phyloP scores from a whole-genome alignment of 208 protist genomes.

The Acanthamoeba healyi region DNA sequence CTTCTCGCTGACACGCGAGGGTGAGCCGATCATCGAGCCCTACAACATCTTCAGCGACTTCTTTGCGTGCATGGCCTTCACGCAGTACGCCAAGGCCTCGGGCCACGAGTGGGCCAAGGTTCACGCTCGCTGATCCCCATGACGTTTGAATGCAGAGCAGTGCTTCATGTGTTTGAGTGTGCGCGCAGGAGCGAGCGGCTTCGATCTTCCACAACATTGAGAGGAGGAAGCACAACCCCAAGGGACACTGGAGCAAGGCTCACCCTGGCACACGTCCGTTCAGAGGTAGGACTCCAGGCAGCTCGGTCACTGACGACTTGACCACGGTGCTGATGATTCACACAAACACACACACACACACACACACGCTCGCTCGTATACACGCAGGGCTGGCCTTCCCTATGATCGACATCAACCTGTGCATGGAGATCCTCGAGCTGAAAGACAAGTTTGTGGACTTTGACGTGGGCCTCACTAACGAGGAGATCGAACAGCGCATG shows the following conservation, averaged over 20 bases:
- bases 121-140: too few relatives aligned
- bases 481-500: slow-evolving; percentile 5
- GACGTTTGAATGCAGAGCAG: too few relatives aligned
- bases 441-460: neutral
- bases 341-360: too few relatives aligned
- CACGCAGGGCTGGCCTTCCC: slow-evolving; percentile 29
- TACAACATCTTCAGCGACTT: slow-evolving; percentile 75
- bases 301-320: too few relatives aligned
- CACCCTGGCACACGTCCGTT: slow-evolving; percentile 1
- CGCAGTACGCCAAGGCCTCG: slow-evolving; percentile 31
- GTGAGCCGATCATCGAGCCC: slow-evolving; percentile 39
- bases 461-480: slow-evolving; percentile 6
- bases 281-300: neutral
- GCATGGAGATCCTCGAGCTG: slow-evolving; percentile 63
- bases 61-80: slow-evolving; percentile 61
- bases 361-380: too few relatives aligned
- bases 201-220: slow-evolving; percentile 27
- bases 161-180: too few relatives aligned
- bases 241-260: slow-evolving; percentile 53
- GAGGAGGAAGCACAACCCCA: slow-evolving; percentile 39
- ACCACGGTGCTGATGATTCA: too few relatives aligned
- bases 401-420: slow-evolving; percentile 72
- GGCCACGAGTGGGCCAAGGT: neutral
- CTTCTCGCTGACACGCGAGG: slow-evolving; percentile 44
- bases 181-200: neutral